Base-by-base conservation (phyloP, 768 basidiomycete species). In the Paxillus involutus region DNA sequence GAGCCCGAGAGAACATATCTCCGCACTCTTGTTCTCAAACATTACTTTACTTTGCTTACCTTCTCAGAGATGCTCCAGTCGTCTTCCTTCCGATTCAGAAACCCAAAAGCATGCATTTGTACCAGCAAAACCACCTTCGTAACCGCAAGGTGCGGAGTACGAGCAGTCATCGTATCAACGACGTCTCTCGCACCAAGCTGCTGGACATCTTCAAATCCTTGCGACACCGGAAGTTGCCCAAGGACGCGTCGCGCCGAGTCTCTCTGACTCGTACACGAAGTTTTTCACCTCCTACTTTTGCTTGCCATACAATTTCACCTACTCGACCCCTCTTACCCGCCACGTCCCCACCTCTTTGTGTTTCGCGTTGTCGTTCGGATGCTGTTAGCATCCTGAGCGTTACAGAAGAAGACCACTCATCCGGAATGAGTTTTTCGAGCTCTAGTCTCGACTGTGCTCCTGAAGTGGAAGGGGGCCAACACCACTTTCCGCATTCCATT, bases 191-290 rank as follows among this genome's bases (percentile, higher is more conserved):
- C 24, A 49, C 56, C 6, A 66, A 61, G 55, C 41, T 68, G 11
- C 51, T 36, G 10, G 53, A 58, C 9, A 52, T 68, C 30, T 50
- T 66, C 61, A 63, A 63, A 47, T 60, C 59, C 35, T 48, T 68
- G 44, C 59, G 63, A 26, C 48, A 37, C 26, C 42, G 53, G 32
- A 49, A 52, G 49, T 42, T 59, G 42, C 53, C 47, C 40, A 53
- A 39, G 41, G 36, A 52, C 3, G 35, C 35, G 43, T 48, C 57
- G 29, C 57, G 5, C 17, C 51, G 33, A 21, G 49, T 54, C 7
- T 35, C 58, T 47, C 39, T 49, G 14, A 36, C 47, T 21, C 55
- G 16, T 36, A 45, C 59, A 36, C 54, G 2, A 14, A 53, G 40
- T 37, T 47, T 43, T 36, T 51, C 52, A 26, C 26, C 37, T 4